These are phyloP conservation scores for Scheffersomyces ergatensis DNA, from an alignment of 805 yeast species.

Conservation along the genomic window DNA sequence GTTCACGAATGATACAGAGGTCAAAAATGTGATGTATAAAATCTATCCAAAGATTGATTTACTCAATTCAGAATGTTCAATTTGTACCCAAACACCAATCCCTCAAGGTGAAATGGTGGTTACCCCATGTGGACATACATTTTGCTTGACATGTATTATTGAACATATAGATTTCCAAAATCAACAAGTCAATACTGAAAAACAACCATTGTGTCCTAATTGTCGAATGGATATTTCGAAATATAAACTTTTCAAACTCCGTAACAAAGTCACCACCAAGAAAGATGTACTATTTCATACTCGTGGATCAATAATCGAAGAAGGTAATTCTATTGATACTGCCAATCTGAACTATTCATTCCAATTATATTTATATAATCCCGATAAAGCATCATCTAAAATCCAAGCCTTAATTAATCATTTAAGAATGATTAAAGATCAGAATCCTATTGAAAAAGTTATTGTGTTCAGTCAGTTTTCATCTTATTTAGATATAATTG, in stretches of 20 bases:
- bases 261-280: conserved; percentile 15
- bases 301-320: conserved; percentile 8
- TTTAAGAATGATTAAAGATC: conserved; percentile 50
- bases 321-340: conserved; percentile 16
- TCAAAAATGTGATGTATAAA: conserved; percentile 21
- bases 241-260: conserved; percentile 46
- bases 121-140: conserved; percentile 78
- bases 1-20: conserved; percentile 19
- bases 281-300: conserved; percentile 30
- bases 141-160: conserved; percentile 68
- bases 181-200: conserved; percentile 32
- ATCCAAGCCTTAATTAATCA: conserved; percentile 65
- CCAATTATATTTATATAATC: conserved; percentile 42
- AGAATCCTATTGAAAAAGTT: conserved; percentile 64
- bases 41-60: conserved; percentile 29
- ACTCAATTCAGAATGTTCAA: conserved; percentile 70
- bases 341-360: too few relatives aligned
- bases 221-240: conserved; percentile 62
- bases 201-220: conserved; percentile 63
- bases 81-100: conserved; percentile 74
- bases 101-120: conserved; percentile 51
- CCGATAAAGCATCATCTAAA: conserved; percentile 65
- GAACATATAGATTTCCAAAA: conserved; percentile 74
- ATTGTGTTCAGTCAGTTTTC: conserved; percentile 93
- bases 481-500: conserved; percentile 72